Evolutionary conservation across 2,329 filamentous ascomycete species (phyloP).

Genomic region (Xylaria polymorpha): DNA sequence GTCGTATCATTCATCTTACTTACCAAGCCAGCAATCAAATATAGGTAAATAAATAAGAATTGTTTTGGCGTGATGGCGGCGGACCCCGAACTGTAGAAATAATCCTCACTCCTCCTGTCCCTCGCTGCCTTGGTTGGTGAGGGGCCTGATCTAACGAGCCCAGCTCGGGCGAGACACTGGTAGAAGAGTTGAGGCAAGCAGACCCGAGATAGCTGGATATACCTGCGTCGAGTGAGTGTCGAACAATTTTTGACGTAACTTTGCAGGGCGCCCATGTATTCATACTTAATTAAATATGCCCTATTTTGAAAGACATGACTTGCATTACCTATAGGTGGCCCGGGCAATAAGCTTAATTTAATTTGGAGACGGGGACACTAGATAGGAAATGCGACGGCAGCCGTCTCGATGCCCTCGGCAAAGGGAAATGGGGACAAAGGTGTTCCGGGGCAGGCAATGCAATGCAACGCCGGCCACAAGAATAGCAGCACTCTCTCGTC

Average conservation of each 20-base stretch:
- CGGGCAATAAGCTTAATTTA: conserved; percentile 13
- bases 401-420: conserved; percentile 32
- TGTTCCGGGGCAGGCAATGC: conserved; percentile 37
- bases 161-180: background rate
- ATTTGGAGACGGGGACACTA: background rate
- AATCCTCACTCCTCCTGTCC: background rate
- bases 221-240: no score
- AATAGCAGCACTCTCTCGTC: conserved; percentile 22
- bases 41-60: background rate
- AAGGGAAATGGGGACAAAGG: conserved; percentile 9
- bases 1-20: background rate
- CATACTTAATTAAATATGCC: no score
- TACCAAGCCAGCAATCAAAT: background rate
- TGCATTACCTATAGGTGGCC: background rate
- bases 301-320: background rate
- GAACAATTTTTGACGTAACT: no score
- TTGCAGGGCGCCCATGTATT: no score
- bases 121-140: background rate
- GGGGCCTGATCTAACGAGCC: background rate
- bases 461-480: conserved; percentile 26
- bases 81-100: background rate
- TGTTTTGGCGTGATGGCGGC: conserved; percentile 6
- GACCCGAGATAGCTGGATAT: no score
- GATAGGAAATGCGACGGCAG: background rate
- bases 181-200: background rate